These are phyloP conservation scores for Talaromyces nanjingensis DNA, from an alignment of 495 filamentous ascomycete species.

Conservation along the genomic window DNA sequence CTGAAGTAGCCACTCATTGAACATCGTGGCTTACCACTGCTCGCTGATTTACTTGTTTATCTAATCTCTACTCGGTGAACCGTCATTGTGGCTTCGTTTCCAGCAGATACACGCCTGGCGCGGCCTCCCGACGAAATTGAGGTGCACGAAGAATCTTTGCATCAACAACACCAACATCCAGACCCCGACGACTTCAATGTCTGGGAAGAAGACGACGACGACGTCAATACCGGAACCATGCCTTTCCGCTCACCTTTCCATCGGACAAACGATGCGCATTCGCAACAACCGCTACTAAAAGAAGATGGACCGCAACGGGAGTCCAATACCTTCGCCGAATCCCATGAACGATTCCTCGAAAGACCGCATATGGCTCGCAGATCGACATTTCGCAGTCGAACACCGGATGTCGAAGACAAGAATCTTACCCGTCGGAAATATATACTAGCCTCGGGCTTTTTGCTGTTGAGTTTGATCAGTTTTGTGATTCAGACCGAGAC, in stretches of 20 bases:
- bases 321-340: slow-evolving; percentile 24
- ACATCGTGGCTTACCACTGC: neutral
- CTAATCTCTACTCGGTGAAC: neutral
- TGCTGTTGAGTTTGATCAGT: slow-evolving; percentile 69
- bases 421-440: slow-evolving; percentile 72
- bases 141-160: neutral
- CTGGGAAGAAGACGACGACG: slow-evolving; percentile 5
- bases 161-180: neutral
- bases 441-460: slow-evolving; percentile 74
- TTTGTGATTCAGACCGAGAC: slow-evolving; percentile 93
- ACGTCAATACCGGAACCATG: slow-evolving; percentile 7
- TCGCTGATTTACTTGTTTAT: neutral
- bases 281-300: slow-evolving; percentile 50
- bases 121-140: neutral
- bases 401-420: slow-evolving; percentile 48
- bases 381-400: slow-evolving; percentile 55
- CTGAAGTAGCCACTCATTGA: slow-evolving; percentile 1
- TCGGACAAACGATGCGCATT: slow-evolving; percentile 43
- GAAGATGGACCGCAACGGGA: slow-evolving; percentile 43
- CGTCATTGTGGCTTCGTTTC: slow-evolving; percentile 7
- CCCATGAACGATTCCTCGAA: slow-evolving; percentile 32
- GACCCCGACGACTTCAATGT: neutral
- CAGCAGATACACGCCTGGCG: slow-evolving; percentile 2
- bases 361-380: slow-evolving; percentile 37
- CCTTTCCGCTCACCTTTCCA: slow-evolving; percentile 34